phyloP scores from a whole-genome alignment of 345 rosid genomes.

The Stellera chamaejasme region DNA sequence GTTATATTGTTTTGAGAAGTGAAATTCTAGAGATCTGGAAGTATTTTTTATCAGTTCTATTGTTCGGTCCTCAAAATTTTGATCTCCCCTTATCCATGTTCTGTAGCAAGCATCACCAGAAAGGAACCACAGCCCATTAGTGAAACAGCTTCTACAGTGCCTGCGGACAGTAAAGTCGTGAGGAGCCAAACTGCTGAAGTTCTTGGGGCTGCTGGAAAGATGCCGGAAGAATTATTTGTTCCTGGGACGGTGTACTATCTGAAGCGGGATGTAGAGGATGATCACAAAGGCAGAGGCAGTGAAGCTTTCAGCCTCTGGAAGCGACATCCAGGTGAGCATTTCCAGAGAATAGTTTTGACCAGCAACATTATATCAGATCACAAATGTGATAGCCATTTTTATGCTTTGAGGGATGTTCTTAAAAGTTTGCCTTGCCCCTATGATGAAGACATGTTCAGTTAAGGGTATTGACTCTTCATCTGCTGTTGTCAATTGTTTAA shows the following conservation, averaged over 20 bases:
- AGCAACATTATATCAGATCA: constrained; percentile 81
- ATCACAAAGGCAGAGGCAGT: constrained; percentile 17
- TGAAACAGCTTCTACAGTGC: constrained; percentile 14
- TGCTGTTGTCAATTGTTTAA: too few relatives aligned
- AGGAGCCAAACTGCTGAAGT: too few relatives aligned
- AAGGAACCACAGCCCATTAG: constrained; percentile 16
- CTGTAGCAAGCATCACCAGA: not conserved
- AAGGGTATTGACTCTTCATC: not conserved
- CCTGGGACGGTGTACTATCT: constrained; percentile 77
- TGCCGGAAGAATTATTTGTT: constrained; percentile 54
- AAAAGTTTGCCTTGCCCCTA: constrained; percentile 55
- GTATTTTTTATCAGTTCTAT: too few relatives aligned
- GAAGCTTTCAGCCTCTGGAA: constrained; percentile 69
- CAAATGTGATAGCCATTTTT: constrained; percentile 84
- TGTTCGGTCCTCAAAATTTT: too few relatives aligned
- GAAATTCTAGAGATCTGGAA: too few relatives aligned
- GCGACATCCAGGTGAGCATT: constrained; percentile 79
- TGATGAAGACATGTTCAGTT: constrained; percentile 38
- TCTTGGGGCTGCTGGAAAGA: too few relatives aligned
- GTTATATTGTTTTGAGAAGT: too few relatives aligned
- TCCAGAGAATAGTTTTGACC: constrained; percentile 76
- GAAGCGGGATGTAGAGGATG: constrained; percentile 35
- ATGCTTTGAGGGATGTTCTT: constrained; percentile 75
- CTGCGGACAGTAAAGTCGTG: not conserved
- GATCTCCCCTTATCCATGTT: too few relatives aligned